A percentile compares a stretch with the other conserved stretches of the same genome.
These are phyloP conservation scores for Halenospora varia DNA, from an alignment of 495 filamentous ascomycete species.

Conservation along the genomic window DNA sequence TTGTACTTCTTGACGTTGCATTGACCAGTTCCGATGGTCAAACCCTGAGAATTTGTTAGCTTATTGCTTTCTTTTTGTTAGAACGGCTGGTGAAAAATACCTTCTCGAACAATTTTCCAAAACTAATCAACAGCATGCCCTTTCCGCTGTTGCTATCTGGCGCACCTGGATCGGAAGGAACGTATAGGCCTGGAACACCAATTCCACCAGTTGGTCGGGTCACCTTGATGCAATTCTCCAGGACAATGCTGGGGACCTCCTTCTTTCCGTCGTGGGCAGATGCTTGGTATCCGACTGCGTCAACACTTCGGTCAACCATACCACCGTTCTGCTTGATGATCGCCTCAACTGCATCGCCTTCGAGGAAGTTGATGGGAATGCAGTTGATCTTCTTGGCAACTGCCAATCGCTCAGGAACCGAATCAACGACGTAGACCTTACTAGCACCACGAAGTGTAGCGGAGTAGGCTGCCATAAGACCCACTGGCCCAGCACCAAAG, in stretches of 20 bases:
- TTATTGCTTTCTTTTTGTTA: neutral
- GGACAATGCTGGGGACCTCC: constrained; percentile 38
- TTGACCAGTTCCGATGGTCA: constrained; percentile 48
- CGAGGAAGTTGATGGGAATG: constrained; percentile 10
- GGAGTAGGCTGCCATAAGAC: constrained; percentile 34
- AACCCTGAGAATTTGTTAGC: constrained; percentile 17
- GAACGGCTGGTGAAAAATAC: constrained; percentile 23
- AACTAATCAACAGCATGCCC: constrained; percentile 53
- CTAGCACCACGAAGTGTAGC: constrained; percentile 36
- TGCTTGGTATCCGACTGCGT: constrained; percentile 54
- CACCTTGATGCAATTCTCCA: constrained; percentile 44
- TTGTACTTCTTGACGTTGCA: constrained; percentile 61
- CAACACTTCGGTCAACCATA: constrained; percentile 49
- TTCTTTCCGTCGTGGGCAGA: constrained; percentile 36
- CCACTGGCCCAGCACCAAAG: constrained; percentile 36
- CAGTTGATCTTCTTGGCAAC: constrained; percentile 24
- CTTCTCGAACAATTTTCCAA: constrained; percentile 61
- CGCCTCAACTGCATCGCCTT: constrained; percentile 32
- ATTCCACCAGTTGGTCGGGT: constrained; percentile 44
- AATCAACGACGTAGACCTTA: constrained; percentile 28
- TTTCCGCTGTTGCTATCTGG: constrained; percentile 40
- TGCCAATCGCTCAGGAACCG: constrained; percentile 22
- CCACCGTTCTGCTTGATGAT: constrained; percentile 34
- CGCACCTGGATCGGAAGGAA: constrained; percentile 32
- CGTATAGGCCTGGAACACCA: constrained; percentile 32